Percentiles rank a stretch among this genome's conserved stretches.
Conservation (phyloP, 169 alveolate species). For the Babesia bovis region DNA sequence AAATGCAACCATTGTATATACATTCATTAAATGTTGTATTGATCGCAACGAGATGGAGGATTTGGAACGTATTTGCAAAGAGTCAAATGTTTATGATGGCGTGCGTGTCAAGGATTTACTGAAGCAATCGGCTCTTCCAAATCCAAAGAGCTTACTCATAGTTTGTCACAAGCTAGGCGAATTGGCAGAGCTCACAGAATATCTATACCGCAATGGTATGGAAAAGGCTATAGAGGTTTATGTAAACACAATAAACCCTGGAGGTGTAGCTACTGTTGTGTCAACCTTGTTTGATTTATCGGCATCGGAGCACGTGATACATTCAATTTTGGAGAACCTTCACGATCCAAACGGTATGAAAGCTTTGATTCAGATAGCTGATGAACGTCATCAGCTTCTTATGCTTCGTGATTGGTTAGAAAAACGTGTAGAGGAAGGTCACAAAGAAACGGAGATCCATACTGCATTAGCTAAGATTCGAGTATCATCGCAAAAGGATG, state of each 20-base stretch:
- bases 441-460: constrained; percentile 78
- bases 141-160: constrained; percentile 97
- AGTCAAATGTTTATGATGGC: constrained; percentile 93
- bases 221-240: constrained; percentile 97
- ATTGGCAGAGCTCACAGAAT: constrained; percentile 96
- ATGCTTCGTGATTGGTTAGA: constrained; percentile 49
- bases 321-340: constrained; percentile 86
- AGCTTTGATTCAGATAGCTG: constrained; percentile 95
- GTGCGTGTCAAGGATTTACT: constrained; percentile 94
- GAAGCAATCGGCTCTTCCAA: constrained; percentile 93
- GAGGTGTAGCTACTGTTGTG: constrained; percentile 95
- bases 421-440: constrained; percentile 38
- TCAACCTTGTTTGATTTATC: constrained; percentile 98
- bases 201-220: constrained; percentile 93
- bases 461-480: constrained; percentile 98
- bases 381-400: constrained; percentile 93
- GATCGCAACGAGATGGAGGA: constrained; percentile 94
- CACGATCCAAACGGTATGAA: constrained; percentile 94
- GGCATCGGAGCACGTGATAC: constrained; percentile 96
- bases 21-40: constrained; percentile 97
- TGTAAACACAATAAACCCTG: constrained; percentile 93
- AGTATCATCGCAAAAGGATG: constrained; percentile 94
- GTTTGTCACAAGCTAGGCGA: constrained; percentile 98
- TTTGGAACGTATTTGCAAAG: constrained; percentile 95
- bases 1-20: constrained; percentile 72